A percentile compares a stretch with the other conserved stretches of the same genome.
These are phyloP conservation scores for Saksenaea oblongispora DNA, from an alignment of 371 early-diverging fungal genomes.

Conservation along the genomic window DNA sequence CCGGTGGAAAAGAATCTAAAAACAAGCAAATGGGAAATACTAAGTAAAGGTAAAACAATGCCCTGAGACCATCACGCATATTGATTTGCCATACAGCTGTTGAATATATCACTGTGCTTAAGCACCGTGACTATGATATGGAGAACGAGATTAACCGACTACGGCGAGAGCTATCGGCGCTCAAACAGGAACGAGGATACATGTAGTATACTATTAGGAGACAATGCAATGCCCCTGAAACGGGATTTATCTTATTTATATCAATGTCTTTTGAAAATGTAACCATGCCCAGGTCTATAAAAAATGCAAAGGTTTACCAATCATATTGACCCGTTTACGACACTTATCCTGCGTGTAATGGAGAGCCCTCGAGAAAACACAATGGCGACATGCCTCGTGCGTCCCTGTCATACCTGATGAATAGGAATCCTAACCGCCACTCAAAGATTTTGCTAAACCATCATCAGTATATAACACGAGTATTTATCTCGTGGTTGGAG, in stretches of 20 bases:
- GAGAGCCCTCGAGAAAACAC: background rate
- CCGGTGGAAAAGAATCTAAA: constrained; percentile 77
- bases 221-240: background rate
- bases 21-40: constrained; percentile 86
- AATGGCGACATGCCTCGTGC: background rate
- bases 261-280: background rate
- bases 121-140: constrained; percentile 54
- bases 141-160: constrained; percentile 46
- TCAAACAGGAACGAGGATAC: constrained; percentile 38
- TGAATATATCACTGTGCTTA: constrained; percentile 50
- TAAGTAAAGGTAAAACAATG: constrained; percentile 70
- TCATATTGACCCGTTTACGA: background rate
- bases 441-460: background rate
- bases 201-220: background rate
- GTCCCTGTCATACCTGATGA: background rate
- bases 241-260: background rate
- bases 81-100: constrained; percentile 35
- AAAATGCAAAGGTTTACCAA: background rate
- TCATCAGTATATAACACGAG: background rate
- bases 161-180: constrained; percentile 36
- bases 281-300: background rate
- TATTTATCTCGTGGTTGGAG: background rate
- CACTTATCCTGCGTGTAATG: background rate
- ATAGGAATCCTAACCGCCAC: background rate
- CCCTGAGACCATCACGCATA: background rate